These are phyloP conservation scores for Leishmania martiniquensis DNA, from an alignment of 208 protist species.

Conservation along the genomic window DNA sequence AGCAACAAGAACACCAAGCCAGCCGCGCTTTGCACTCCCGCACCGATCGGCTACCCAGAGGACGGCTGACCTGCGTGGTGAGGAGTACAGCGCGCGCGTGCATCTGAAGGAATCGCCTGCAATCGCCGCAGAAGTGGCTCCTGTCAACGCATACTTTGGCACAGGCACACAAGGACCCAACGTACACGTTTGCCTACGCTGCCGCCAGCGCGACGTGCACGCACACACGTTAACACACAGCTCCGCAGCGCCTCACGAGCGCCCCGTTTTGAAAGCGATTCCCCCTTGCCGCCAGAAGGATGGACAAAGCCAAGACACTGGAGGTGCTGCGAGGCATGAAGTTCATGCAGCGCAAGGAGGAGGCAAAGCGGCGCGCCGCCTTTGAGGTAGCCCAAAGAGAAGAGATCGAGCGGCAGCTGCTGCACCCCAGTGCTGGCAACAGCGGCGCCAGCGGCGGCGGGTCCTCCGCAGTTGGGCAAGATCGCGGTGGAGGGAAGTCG, in stretches of 20 bases:
- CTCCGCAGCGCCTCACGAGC: not conserved
- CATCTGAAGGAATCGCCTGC: not conserved
- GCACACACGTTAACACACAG: not conserved
- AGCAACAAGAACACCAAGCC: too few species aligned
- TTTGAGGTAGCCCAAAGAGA: conserved; percentile 74
- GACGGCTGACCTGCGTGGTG: too few species aligned
- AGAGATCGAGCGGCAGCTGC: conserved; percentile 48
- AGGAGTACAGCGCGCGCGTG: not conserved
- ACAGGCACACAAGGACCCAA: too few species aligned
- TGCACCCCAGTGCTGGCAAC: not conserved
- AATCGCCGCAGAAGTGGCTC: not conserved
- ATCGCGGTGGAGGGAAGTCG: not conserved
- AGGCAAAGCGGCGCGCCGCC: conserved; percentile 72
- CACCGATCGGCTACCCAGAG: too few species aligned
- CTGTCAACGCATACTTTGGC: not conserved
- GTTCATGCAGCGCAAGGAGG: conserved; percentile 93
- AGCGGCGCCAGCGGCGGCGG: not conserved
- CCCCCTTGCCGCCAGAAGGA: not conserved
- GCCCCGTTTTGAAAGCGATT: too few species aligned
- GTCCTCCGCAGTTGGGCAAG: not conserved
- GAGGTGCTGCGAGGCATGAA: conserved; percentile 90
- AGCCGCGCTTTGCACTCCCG: too few species aligned
- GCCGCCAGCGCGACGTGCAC: not conserved
- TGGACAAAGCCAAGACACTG: conserved; percentile 85
- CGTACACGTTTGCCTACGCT: not conserved